phyloP scores from a whole-genome alignment of 1,284 basidiomycete species.

The Amylostereum chailletii region DNA sequence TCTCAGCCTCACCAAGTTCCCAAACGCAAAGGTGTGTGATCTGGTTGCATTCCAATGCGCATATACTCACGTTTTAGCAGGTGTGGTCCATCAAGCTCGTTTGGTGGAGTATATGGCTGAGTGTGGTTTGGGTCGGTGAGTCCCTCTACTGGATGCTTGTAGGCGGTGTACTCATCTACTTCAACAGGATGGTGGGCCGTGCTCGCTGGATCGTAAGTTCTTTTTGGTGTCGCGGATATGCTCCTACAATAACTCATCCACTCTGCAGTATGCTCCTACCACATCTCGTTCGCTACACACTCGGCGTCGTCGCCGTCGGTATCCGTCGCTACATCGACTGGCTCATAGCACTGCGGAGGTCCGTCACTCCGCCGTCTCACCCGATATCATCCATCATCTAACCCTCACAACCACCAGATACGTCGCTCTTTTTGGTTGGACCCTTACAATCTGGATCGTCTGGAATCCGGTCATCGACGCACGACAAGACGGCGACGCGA shows the following conservation, averaged over 20 bases:
- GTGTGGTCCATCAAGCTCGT: constrained; percentile 56
- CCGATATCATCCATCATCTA: not conserved
- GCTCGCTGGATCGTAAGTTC: constrained; percentile 52
- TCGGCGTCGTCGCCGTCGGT: constrained; percentile 67
- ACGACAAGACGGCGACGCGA: constrained; percentile 24
- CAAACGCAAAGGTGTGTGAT: constrained; percentile 39
- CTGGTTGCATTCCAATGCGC: not conserved
- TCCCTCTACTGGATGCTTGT: not conserved
- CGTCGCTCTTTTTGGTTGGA: constrained; percentile 70
- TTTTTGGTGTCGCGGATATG: constrained; percentile 9
- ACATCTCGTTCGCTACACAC: constrained; percentile 44
- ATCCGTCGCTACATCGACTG: constrained; percentile 73
- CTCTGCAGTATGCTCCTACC: constrained; percentile 43
- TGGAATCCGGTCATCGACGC: constrained; percentile 59
- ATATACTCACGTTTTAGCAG: constrained; percentile 17
- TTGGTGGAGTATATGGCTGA: constrained; percentile 88
- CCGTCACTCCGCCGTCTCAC: constrained; percentile 13
- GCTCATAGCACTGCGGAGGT: constrained; percentile 58
- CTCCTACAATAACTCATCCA: constrained; percentile 17
- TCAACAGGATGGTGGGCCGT: constrained; percentile 73
- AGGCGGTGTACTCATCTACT: not conserved
- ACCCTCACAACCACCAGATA: constrained; percentile 33
- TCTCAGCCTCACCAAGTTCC: constrained; percentile 54
- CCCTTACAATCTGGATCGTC: constrained; percentile 55
- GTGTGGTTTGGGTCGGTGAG: constrained; percentile 65